phyloP scores from a whole-genome alignment of 805 yeast genomes.

The Sugiyamaella mastotermitis region DNA sequence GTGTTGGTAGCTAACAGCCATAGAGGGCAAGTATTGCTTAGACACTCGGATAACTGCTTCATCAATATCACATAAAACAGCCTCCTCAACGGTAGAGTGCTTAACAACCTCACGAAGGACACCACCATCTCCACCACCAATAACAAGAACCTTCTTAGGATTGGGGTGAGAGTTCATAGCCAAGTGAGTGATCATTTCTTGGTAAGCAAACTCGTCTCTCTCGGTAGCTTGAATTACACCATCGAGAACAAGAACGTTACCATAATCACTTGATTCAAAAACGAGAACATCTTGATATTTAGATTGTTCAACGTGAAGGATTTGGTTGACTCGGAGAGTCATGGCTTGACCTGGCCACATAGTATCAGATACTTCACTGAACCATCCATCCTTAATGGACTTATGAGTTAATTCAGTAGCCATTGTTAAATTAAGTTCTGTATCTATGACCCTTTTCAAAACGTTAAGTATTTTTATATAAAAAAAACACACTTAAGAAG shows the following conservation, averaged over 20 bases:
- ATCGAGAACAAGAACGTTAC: slow-evolving; percentile 83
- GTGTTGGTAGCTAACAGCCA: slow-evolving; percentile 63
- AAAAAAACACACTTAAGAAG: too few relatives aligned
- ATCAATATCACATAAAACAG: slow-evolving; percentile 85
- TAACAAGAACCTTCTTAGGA: slow-evolving; percentile 74
- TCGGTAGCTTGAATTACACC: slow-evolving; percentile 91
- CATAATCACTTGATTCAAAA: slow-evolving; percentile 68
- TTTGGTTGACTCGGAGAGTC: slow-evolving; percentile 52
- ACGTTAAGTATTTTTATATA: too few relatives aligned
- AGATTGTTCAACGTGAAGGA: slow-evolving; percentile 63
- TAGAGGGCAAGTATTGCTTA: slow-evolving; percentile 64
- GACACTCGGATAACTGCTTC: slow-evolving; percentile 70
- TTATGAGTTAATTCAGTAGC: slow-evolving; percentile 25
- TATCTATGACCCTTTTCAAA: too few relatives aligned
- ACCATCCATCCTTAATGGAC: slow-evolving; percentile 63
- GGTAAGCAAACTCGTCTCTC: slow-evolving; percentile 89
- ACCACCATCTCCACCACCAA: slow-evolving; percentile 98
- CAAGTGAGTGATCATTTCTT: slow-evolving; percentile 82
- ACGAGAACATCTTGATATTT: slow-evolving; percentile 75
- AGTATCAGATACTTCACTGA: slow-evolving; percentile 63
- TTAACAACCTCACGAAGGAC: slow-evolving; percentile 83
- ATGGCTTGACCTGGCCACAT: slow-evolving; percentile 87
- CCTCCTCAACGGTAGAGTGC: slow-evolving; percentile 53
- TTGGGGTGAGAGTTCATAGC: slow-evolving; percentile 71
- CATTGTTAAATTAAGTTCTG: too few relatives aligned